Base-by-base conservation (phyloP, 495 filamentous ascomycete species). In the Daldinia bambusicola region DNA sequence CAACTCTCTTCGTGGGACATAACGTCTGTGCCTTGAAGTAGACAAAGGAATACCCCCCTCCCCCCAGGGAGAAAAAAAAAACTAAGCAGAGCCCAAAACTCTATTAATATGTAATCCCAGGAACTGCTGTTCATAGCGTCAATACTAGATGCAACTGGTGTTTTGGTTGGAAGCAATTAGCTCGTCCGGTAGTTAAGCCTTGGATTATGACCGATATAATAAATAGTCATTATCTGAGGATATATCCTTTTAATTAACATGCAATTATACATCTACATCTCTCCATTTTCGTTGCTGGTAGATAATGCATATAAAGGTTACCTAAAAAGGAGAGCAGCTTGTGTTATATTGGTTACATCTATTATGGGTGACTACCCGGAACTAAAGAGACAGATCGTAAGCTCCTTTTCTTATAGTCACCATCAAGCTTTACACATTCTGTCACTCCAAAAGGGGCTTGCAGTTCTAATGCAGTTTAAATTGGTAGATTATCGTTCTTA, bases 81-180 rank as follows among this genome's bases (percentile, higher is more conserved):
- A 4, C 64, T 55, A 22, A 55, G 14, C 40, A 18, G 36, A 61
- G 48, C 30, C 36, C 26, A 10, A 45, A 38, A 34, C 51, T 7
- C 48, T 45, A 61, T 37, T 55, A 52, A 37, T 26, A 55, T 34
- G 45, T 58, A 51, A 36, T 36, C 26, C 37, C 22, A 30, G 56
- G 43, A 61, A 55, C 5, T 26, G 13, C 37, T 45, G 26, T 61
- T 37, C 31, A 30, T 60, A 16, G 37, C 57, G 38, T 30, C n/a
- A 30, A 10, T 18, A 26, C 34, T 43, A 48, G n/a, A 26, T 60
- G n/a, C 10, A 3, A 30, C 8, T 48, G 38, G 26, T 43, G 38
- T 45, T 53, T 66, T 34, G 31, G 43, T 36, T 31, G 20, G 37
- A n/a, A 55, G 55, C 45, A 37, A 48, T 55, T 55, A 30, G 32